Evolutionary conservation across 208 protist genomes (phyloP).

Genomic region (Angomonas ambiguus): DNA sequence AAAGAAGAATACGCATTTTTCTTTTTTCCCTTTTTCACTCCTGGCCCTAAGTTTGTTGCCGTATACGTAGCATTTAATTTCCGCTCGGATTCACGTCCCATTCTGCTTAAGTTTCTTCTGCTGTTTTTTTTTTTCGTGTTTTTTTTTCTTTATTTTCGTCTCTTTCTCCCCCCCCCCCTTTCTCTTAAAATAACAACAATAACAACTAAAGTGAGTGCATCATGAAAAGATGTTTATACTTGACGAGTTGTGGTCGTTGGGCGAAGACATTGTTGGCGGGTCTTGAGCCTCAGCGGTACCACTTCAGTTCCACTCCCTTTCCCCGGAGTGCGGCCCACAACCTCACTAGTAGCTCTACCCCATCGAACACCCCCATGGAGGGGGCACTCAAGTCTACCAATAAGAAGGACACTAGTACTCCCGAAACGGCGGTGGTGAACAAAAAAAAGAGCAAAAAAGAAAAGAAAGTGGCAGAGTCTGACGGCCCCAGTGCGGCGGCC

Average conservation of each 20-base stretch:
- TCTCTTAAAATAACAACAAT: not conserved
- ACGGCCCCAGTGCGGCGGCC: not conserved
- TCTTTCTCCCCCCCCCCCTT: not conserved
- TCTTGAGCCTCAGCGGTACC: not conserved
- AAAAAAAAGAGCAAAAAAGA: constrained; percentile 3
- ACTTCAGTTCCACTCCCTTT: not conserved
- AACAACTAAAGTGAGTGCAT: too few relatives aligned
- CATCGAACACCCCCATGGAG: too few relatives aligned
- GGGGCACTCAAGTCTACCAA: too few relatives aligned
- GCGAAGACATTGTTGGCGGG: not conserved
- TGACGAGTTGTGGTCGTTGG: not conserved
- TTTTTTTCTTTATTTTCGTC: not conserved
- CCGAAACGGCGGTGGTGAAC: not conserved
- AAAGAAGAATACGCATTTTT: not conserved
- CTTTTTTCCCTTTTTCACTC: constrained; percentile 5
- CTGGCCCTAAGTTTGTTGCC: not conserved
- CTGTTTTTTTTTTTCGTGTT: constrained; percentile 13
- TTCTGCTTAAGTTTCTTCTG: not conserved
- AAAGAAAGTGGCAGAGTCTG: not conserved
- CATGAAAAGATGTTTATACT: not conserved
- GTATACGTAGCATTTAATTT: not conserved
- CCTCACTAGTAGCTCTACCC: not conserved
- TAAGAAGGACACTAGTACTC: not conserved
- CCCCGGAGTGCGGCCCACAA: not conserved
- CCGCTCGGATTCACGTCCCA: not conserved